Evolutionary conservation across 805 yeast genomes (phyloP).

Genomic region (Teunomyces stri): DNA sequence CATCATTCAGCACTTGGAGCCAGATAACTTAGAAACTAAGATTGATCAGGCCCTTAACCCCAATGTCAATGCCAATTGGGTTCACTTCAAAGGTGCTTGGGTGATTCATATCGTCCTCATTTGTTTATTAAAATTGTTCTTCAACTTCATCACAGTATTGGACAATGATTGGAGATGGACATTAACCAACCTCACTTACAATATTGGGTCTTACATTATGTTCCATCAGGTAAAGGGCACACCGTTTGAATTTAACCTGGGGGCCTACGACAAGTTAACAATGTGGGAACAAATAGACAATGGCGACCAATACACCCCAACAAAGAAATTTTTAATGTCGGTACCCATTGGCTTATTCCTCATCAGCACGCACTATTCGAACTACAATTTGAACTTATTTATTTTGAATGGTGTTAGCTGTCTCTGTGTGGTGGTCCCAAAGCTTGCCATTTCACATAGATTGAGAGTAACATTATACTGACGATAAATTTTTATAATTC

Average conservation of each 20-base stretch:
- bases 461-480: constrained; percentile 58
- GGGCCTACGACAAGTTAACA: constrained; percentile 92
- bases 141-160: constrained; percentile 76
- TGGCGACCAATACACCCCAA: constrained; percentile 96
- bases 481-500: background rate
- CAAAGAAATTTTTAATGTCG: constrained; percentile 85
- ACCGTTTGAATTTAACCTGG: constrained; percentile 94
- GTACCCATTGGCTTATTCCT: constrained; percentile 91
- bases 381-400: constrained; percentile 77
- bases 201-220: constrained; percentile 90
- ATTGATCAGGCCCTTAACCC: constrained; percentile 88
- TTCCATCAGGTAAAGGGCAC: constrained; percentile 96
- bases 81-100: constrained; percentile 96
- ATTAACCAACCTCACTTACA: constrained; percentile 84
- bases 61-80: constrained; percentile 95
- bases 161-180: constrained; percentile 91
- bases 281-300: constrained; percentile 99
- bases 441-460: constrained; percentile 79
- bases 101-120: constrained; percentile 84
- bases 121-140: constrained; percentile 67
- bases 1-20: constrained; percentile 85
- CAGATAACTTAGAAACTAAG: constrained; percentile 87
- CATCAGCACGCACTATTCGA: constrained; percentile 85
- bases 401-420: constrained; percentile 78
- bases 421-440: constrained; percentile 85